phyloP scores from a whole-genome alignment of 2,329 filamentous ascomycete species.

The Exophiala sp. region DNA sequence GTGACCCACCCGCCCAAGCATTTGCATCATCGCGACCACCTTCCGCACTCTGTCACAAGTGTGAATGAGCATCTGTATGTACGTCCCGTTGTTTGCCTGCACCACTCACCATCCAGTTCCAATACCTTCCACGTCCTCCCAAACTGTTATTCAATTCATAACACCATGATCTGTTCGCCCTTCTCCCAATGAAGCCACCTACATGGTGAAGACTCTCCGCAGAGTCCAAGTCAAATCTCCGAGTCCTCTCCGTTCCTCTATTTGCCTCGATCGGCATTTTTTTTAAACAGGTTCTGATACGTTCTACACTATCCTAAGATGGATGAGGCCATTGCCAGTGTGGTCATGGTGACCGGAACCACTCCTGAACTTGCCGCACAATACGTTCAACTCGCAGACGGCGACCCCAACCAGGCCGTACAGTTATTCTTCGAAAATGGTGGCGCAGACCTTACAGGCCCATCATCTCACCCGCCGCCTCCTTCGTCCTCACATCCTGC shows the following conservation, averaged over 20 bases:
- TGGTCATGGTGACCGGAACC: constrained; percentile 76
- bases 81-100: constrained; percentile 4
- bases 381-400: constrained; percentile 81
- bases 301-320: constrained; percentile 41
- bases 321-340: constrained; percentile 69
- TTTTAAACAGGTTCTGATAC: neutral
- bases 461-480: constrained; percentile 36
- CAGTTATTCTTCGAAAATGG: constrained; percentile 87
- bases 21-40: constrained; percentile 15
- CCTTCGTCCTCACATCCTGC: constrained; percentile 14
- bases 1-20: neutral
- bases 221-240: constrained; percentile 2
- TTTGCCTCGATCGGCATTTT: neutral
- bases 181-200: constrained; percentile 9
- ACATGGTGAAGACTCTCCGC: neutral
- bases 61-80: neutral
- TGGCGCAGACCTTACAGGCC: constrained; percentile 56
- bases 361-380: constrained; percentile 70
- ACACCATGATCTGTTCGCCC: neutral
- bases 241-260: neutral
- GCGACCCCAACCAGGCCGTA: constrained; percentile 79
- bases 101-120: neutral
- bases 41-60: neutral
- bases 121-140: constrained; percentile 1
- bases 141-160: neutral